Evolutionary conservation across 23 red algal species (phyloP).

Genomic region (Gracilaria gracilis): DNA sequence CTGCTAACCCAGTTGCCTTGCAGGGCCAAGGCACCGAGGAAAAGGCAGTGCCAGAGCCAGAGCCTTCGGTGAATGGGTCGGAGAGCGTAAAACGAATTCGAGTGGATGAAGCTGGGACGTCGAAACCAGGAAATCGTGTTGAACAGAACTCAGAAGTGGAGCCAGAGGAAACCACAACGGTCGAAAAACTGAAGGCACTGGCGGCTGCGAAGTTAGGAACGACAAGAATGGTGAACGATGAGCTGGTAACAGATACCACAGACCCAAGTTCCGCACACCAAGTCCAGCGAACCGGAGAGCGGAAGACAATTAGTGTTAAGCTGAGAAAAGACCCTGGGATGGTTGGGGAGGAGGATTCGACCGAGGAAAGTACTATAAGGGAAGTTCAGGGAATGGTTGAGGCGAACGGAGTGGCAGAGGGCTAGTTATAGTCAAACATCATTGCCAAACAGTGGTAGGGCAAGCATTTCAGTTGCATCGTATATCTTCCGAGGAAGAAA

Average conservation of each 20-base stretch:
- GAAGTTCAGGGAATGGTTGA: not conserved
- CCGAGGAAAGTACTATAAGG: not conserved
- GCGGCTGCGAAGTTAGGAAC: constrained; percentile 59
- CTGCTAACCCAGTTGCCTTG: not conserved
- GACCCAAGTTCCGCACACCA: constrained; percentile 27
- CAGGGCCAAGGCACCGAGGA: not conserved
- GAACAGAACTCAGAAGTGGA: constrained; percentile 14
- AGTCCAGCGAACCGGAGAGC: constrained; percentile 11
- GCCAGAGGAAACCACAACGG: constrained; percentile 59
- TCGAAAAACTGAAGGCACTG: constrained; percentile 44
- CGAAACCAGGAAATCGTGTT: not conserved
- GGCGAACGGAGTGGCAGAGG: constrained; percentile 4
- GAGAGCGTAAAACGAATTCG: constrained; percentile 39
- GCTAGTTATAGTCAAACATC: not conserved
- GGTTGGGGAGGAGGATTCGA: not conserved
- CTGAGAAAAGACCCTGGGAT: constrained; percentile 13
- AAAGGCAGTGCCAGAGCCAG: not conserved
- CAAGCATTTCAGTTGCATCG: not conserved
- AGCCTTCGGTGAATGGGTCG: not conserved
- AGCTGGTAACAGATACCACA: constrained; percentile 42
- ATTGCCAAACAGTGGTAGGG: no score
- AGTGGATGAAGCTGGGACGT: not conserved
- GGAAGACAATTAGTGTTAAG: constrained; percentile 62
- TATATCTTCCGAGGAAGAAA: not conserved
- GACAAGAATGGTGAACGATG: constrained; percentile 42